Evolutionary conservation across 306 rosid genomes (phyloP).

Genomic region (Ochetophila trinervis): DNA sequence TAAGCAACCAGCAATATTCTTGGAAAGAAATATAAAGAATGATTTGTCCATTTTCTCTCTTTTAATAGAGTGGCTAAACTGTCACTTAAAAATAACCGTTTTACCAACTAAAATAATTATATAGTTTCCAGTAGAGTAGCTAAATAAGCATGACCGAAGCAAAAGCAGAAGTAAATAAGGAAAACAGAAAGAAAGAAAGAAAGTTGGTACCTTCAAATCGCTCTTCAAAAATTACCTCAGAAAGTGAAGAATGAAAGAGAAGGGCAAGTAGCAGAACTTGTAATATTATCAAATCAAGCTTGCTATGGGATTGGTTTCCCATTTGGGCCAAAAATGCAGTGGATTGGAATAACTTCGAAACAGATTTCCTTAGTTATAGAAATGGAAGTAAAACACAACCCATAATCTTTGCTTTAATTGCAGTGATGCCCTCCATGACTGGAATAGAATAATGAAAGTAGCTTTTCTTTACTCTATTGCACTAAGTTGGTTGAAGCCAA

Average conservation of each 20-base stretch:
- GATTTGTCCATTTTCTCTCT: no score
- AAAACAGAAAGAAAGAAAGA: neutral
- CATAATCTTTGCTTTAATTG: constrained; percentile 19
- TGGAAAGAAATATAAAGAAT: no score
- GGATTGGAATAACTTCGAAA: neutral
- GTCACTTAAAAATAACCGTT: neutral
- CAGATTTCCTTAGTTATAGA: constrained; percentile 28
- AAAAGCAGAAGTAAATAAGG: neutral
- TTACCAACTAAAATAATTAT: neutral
- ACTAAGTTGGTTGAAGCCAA: neutral
- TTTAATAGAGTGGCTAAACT: no score
- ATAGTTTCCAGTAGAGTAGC: no score
- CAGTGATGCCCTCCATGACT: constrained; percentile 26
- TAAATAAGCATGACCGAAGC: constrained; percentile 19
- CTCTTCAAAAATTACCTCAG: constrained; percentile 86
- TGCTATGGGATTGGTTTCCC: constrained; percentile 28
- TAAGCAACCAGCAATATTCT: no score
- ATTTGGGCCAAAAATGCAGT: constrained; percentile 25
- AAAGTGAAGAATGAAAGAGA: constrained; percentile 31
- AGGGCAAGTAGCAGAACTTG: constrained; percentile 17
- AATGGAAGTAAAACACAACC: constrained; percentile 11
- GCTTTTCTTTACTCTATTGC: neutral
- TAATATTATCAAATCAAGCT: constrained; percentile 20
- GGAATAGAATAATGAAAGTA: no score
- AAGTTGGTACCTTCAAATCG: constrained; percentile 61